Conservation (phyloP, 1,139 yeast species). For the Blastobotrys elegans region DNA sequence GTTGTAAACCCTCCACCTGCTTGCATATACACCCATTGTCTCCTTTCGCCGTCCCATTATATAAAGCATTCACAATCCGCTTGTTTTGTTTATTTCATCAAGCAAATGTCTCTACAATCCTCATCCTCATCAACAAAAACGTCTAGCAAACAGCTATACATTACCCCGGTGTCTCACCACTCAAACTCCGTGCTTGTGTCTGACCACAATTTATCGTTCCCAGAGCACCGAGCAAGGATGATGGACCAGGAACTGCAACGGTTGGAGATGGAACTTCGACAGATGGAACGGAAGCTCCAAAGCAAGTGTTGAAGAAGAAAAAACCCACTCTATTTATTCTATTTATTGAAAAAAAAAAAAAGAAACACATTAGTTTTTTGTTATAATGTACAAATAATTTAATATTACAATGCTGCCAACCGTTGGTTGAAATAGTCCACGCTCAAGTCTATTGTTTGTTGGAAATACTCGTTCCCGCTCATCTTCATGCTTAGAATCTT, state of each 20-base stretch:
- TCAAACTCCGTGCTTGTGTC: neutral
- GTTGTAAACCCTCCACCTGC: no score
- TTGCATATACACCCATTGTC: no score
- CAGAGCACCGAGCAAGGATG: neutral
- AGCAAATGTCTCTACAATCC: no score
- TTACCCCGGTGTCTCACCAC: neutral
- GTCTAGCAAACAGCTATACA: no score
- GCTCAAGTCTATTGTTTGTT: slow-evolving; percentile 23
- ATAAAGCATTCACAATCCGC: no score
- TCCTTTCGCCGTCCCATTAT: no score
- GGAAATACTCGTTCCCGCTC: slow-evolving; percentile 24
- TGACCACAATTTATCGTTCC: neutral
- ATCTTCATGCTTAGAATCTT: slow-evolving; percentile 29
- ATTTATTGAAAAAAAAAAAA: neutral
- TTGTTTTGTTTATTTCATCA: no score
- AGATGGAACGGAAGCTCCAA: slow-evolving; percentile 6
- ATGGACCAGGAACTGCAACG: slow-evolving; percentile 10
- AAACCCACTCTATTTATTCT: neutral
- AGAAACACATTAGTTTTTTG: neutral
- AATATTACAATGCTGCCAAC: slow-evolving; percentile 11
- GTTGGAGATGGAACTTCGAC: slow-evolving; percentile 9
- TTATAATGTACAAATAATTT: neutral
- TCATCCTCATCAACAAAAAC: no score
- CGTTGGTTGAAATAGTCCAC: slow-evolving; percentile 21
- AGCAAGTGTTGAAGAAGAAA: neutral